Percentiles rank a stretch among this genome's conserved stretches.
Conservation (phyloP, 2,329 filamentous ascomycete genomes). For the Sporothrix protearum region DNA sequence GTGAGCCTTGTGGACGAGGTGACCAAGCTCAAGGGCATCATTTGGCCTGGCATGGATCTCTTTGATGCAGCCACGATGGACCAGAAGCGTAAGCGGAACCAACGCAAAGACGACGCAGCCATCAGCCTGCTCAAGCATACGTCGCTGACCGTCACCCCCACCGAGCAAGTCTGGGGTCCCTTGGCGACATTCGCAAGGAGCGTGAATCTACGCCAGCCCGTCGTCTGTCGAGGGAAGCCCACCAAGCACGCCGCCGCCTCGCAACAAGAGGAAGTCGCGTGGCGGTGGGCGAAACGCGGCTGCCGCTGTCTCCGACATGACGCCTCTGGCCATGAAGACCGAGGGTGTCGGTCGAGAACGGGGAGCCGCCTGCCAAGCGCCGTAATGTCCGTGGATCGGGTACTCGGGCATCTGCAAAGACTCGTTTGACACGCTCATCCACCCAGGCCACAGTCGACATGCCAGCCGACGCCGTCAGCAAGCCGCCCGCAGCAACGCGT, state of each 20-base stretch:
- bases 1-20: constrained; percentile 29
- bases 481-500: neutral
- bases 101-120: constrained; percentile 72
- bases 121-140: constrained; percentile 61
- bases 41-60: constrained; percentile 75
- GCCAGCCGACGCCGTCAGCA: neutral
- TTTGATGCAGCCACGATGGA: constrained; percentile 74
- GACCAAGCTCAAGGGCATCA: constrained; percentile 63
- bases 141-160: constrained; percentile 61
- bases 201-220: constrained; percentile 60
- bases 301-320: neutral
- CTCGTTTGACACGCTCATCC: neutral
- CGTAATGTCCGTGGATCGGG: neutral
- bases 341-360: neutral
- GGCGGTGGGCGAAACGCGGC: neutral
- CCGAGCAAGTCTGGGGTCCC: constrained; percentile 61
- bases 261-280: constrained; percentile 27
- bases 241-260: constrained; percentile 39
- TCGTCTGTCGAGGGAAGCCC: constrained; percentile 54
- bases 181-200: constrained; percentile 48
- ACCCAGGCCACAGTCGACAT: neutral
- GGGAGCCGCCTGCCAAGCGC: neutral
- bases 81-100: constrained; percentile 71
- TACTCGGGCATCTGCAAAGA: neutral
- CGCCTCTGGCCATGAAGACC: neutral